A percentile compares a stretch with the other conserved stretches of the same genome.
Conservation (phyloP, 202 grass and related monocot species). For the Zizania palustris region DNA sequence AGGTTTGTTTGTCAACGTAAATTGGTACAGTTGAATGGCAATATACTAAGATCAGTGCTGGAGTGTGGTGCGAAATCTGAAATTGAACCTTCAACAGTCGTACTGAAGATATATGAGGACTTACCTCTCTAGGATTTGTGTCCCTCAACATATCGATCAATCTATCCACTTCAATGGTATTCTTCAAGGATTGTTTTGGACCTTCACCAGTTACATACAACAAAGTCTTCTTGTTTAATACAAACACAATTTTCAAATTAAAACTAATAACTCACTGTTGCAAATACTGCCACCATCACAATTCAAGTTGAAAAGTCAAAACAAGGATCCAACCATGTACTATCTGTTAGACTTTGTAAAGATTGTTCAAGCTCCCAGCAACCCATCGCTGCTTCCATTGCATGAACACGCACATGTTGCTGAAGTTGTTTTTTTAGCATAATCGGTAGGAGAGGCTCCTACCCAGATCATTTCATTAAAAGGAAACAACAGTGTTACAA, state of each 20-base stretch:
- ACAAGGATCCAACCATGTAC: neutral
- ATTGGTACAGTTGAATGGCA: neutral
- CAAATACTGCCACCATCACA: neutral
- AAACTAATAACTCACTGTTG: neutral
- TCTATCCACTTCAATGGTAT: conserved; percentile 73
- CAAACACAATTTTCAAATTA: conserved; percentile 32
- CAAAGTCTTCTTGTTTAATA: conserved; percentile 59
- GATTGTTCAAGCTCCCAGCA: conserved; percentile 99
- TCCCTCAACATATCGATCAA: conserved; percentile 78
- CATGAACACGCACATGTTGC: conserved; percentile 98
- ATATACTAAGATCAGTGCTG: neutral
- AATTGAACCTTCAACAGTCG: neutral
- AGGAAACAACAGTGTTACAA: too few species aligned
- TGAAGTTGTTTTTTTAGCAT: too few species aligned
- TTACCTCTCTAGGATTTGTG: conserved; percentile 75
- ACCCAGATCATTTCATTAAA: too few species aligned
- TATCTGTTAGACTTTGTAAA: conserved; percentile 94
- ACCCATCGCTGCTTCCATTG: conserved; percentile 99
- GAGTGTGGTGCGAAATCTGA: conserved; percentile 1
- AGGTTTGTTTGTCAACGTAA: neutral
- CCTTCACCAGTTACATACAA: conserved; percentile 58
- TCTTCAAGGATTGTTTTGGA: conserved; percentile 75
- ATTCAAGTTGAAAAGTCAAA: neutral
- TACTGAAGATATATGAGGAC: conserved; percentile 24
- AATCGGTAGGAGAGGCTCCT: too few species aligned